Evolutionary conservation across 1,139 yeast genomes (phyloP).

Genomic region (Kodamaea sp.): DNA sequence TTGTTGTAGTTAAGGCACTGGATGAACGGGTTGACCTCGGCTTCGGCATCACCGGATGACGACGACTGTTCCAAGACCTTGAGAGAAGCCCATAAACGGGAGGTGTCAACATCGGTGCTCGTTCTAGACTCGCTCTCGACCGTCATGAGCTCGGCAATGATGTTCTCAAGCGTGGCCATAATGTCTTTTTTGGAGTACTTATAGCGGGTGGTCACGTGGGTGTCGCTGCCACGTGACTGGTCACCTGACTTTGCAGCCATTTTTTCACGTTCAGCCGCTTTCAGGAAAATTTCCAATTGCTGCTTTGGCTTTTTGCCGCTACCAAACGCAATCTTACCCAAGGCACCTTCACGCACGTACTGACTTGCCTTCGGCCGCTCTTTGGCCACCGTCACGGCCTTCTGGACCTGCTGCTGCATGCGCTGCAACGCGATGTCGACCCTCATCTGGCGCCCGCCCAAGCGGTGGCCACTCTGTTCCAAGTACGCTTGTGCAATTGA

Average conservation of each 20-base stretch:
- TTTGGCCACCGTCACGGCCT: slow-evolving; percentile 92
- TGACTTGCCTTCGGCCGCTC: slow-evolving; percentile 78
- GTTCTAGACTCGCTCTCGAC: slow-evolving; percentile 83
- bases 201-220: slow-evolving; percentile 28
- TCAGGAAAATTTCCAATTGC: slow-evolving; percentile 67
- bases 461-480: slow-evolving; percentile 88
- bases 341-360: slow-evolving; percentile 79
- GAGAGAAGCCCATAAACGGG: slow-evolving; percentile 73
- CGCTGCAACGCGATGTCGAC: slow-evolving; percentile 95
- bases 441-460: slow-evolving; percentile 82
- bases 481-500: slow-evolving; percentile 93
- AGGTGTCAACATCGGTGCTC: slow-evolving; percentile 49
- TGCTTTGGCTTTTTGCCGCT: slow-evolving; percentile 87
- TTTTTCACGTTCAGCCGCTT: slow-evolving; percentile 49
- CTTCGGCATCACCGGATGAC: slow-evolving; percentile 41
- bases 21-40: slow-evolving; percentile 70
- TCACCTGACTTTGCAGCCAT: slow-evolving; percentile 22
- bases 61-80: slow-evolving; percentile 57
- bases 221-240: slow-evolving; percentile 22
- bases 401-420: slow-evolving; percentile 98
- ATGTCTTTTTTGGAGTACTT: slow-evolving; percentile 42
- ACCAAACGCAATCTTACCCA: slow-evolving; percentile 82
- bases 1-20: slow-evolving; percentile 82
- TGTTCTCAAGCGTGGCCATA: slow-evolving; percentile 64
- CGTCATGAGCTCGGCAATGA: slow-evolving; percentile 72